phyloP scores from a whole-genome alignment of 169 alveolate species.

The Plasmodium falciparum region DNA sequence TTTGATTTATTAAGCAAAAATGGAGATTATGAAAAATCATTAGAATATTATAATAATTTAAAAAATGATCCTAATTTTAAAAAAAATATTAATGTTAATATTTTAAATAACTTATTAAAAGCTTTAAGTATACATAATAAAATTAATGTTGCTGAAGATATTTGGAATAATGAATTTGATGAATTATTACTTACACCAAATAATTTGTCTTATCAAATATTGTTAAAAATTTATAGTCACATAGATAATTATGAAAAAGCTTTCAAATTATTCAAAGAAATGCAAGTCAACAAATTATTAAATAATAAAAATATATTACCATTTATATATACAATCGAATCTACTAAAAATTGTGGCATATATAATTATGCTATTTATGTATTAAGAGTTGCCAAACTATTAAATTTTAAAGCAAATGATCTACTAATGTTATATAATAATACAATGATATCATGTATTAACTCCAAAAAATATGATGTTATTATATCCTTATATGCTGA shows the following conservation, averaged over 20 bases:
- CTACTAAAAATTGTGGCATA: constrained; percentile 73
- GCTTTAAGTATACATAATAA: constrained; percentile 46
- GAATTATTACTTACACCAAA: constrained; percentile 49
- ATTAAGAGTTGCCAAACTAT: constrained; percentile 52
- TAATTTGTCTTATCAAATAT: constrained; percentile 28
- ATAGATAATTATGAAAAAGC: constrained; percentile 69
- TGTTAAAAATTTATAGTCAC: constrained; percentile 40
- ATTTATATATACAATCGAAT: constrained; percentile 47
- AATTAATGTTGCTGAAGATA: constrained; percentile 50
- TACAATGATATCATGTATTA: constrained; percentile 50
- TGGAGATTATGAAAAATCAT: constrained; percentile 61
- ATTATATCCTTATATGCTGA: constrained; percentile 69
- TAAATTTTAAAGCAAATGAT: constrained; percentile 8
- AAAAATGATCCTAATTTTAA: constrained; percentile 71
- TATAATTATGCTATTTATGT: constrained; percentile 69
- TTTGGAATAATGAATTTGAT: constrained; percentile 76
- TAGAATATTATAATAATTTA: constrained; percentile 50
- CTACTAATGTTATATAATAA: constrained; percentile 53
- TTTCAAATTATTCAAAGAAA: constrained; percentile 70
- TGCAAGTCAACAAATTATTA: constrained; percentile 67
- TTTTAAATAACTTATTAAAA: constrained; percentile 56
- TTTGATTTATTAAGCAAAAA: constrained; percentile 66
- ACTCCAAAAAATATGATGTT: constrained; percentile 61
- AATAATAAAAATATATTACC: constrained; percentile 52
- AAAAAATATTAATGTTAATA: constrained; percentile 59